Evolutionary conservation across 148 eudicot species (phyloP).

Genomic region (Vaccinium corymbosum): DNA sequence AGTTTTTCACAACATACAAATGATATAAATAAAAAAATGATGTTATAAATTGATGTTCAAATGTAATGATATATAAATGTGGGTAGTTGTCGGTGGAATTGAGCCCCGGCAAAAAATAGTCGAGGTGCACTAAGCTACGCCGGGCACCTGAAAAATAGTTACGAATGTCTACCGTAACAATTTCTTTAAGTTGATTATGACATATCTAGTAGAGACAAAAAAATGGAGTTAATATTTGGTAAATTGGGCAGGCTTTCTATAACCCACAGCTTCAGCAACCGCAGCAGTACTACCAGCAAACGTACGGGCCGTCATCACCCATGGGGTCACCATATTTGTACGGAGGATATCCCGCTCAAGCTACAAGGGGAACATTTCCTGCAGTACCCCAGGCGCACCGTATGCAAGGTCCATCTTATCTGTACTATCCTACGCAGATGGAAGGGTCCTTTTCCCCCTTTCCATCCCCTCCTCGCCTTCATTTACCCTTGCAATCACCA

Average conservation of each 20-base stretch:
- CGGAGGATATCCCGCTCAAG: conserved; percentile 48
- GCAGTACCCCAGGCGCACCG: conserved; percentile 25
- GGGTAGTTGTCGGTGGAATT: too few relatives aligned
- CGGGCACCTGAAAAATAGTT: too few relatives aligned
- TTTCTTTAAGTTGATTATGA: too few relatives aligned
- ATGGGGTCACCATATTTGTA: conserved; percentile 54
- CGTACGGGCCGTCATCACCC: conserved; percentile 43
- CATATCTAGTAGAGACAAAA: too few relatives aligned
- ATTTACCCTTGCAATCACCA: conserved; percentile 18
- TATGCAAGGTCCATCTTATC: conserved; percentile 29
- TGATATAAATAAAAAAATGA: too few relatives aligned
- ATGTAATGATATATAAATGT: too few relatives aligned
- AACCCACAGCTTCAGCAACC: conserved; percentile 60
- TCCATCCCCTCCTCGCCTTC: conserved; percentile 24
- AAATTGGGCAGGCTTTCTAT: conserved; percentile 45
- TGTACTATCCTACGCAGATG: conserved; percentile 41
- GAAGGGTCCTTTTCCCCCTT: conserved; percentile 25
- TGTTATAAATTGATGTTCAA: too few relatives aligned
- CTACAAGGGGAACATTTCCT: conserved; percentile 37
- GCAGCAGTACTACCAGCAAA: conserved; percentile 58
- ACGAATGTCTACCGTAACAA: too few relatives aligned
- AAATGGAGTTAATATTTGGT: too few relatives aligned
- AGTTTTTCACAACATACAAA: too few relatives aligned
- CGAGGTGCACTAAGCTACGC: too few relatives aligned
- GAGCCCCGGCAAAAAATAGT: too few relatives aligned